phyloP scores from a whole-genome alignment of 257 asterid species.

The Schizonepeta tenuifolia region DNA sequence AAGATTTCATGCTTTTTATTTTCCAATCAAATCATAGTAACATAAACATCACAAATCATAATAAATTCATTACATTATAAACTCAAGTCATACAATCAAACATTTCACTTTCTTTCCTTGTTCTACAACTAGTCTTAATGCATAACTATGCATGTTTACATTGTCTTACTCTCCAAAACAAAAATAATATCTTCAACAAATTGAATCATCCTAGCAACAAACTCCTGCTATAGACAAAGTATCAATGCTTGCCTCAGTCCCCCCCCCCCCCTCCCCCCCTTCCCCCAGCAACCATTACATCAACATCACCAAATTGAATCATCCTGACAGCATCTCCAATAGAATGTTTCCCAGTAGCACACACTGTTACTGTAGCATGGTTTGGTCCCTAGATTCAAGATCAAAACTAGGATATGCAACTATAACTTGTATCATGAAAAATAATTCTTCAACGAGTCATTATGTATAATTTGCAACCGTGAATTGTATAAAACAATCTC shows the following conservation, averaged over 20 bases:
- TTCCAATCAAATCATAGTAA: too few species aligned
- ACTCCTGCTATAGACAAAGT: conserved; percentile 97
- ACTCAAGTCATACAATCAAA: too few species aligned
- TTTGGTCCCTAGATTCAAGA: conserved; percentile 96
- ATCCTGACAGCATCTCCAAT: conserved; percentile 95
- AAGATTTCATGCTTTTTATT: too few species aligned
- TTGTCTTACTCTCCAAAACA: too few species aligned
- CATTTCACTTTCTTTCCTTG: too few species aligned
- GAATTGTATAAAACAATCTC: conserved; percentile 1
- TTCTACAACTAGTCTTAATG: too few species aligned
- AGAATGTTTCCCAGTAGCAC: conserved; percentile 98
- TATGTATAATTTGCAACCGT: conserved; percentile 6
- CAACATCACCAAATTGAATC: conserved; percentile 96
- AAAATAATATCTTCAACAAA: too few species aligned
- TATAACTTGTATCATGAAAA: conserved; percentile 31
- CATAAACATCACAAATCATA: too few species aligned
- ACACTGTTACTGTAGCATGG: conserved; percentile 99
- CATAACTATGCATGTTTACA: too few species aligned
- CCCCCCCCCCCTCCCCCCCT: too few species aligned
- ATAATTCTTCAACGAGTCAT: conserved; percentile 13
- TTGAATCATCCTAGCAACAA: too few species aligned
- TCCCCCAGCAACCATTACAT: conserved; percentile 98
- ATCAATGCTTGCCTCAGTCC: conserved; percentile 97
- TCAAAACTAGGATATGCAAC: conserved; percentile 53
- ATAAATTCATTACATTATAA: too few species aligned